Percentiles rank a stretch among this genome's conserved stretches.
These are phyloP conservation scores for Flaveria floridana DNA, from an alignment of 140 eudicot species.

Conservation along the genomic window DNA sequence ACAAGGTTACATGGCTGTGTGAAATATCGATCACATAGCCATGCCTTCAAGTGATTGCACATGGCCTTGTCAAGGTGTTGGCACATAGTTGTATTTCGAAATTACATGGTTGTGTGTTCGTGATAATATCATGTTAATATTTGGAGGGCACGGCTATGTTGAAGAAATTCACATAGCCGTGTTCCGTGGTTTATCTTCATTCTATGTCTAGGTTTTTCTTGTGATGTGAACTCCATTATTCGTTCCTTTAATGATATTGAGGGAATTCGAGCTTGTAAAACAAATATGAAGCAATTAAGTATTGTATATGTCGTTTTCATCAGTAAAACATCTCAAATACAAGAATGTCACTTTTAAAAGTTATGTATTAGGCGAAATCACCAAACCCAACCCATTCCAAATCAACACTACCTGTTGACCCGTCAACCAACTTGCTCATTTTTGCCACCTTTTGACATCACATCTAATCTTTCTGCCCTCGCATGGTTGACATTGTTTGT, in stretches of 20 bases:
- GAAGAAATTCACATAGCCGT: not conserved
- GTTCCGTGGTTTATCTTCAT: not conserved
- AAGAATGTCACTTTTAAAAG: not conserved
- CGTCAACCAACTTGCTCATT: not conserved
- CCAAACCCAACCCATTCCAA: not conserved
- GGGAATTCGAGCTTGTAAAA: not conserved
- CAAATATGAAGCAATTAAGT: not conserved
- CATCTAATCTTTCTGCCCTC: slow-evolving; percentile 1
- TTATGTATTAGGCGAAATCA: not conserved
- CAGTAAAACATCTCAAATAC: not conserved
- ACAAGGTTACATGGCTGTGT: not conserved
- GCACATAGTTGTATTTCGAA: not conserved
- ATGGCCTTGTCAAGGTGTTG: not conserved
- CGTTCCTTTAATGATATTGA: not conserved
- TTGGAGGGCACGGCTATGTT: not conserved
- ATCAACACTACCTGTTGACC: not conserved
- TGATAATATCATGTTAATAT: not conserved
- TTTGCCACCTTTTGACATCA: slow-evolving; percentile 24
- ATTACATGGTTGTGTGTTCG: no score
- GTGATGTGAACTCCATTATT: not conserved
- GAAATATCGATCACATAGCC: not conserved
- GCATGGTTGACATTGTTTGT: slow-evolving; percentile 9
- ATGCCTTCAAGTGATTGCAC: not conserved
- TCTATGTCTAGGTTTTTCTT: not conserved
- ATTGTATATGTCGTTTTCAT: not conserved